A percentile compares a stretch with the other conserved stretches of the same genome.
phyloP scores from a whole-genome alignment of 371 early-diverging fungal genomes.

The Circinella umbellata region DNA sequence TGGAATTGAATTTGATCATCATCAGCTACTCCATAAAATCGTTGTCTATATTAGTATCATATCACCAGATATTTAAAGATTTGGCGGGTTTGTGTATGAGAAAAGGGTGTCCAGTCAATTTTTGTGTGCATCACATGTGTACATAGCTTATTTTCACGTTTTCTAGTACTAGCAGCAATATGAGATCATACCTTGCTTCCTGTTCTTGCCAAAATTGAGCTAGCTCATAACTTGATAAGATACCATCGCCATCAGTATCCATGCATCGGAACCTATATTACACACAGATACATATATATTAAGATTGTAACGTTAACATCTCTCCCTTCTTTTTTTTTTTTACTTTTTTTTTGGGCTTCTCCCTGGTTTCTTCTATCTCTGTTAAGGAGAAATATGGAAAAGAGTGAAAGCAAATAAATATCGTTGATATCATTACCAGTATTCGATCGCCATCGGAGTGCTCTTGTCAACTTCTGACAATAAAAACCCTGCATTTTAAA shows the following conservation, averaged over 20 bases:
- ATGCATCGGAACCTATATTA: slow-evolving; percentile 78
- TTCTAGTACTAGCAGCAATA: neutral
- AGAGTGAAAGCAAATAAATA: neutral
- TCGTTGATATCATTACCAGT: slow-evolving; percentile 63
- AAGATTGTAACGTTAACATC: neutral
- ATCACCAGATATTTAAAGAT: neutral
- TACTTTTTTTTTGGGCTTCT: neutral
- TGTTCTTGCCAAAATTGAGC: slow-evolving; percentile 87
- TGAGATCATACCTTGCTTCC: slow-evolving; percentile 34
- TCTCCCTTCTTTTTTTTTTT: neutral
- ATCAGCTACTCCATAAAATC: slow-evolving; percentile 25
- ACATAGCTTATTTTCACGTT: too few species aligned
- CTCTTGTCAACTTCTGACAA: slow-evolving; percentile 89
- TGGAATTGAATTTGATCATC: slow-evolving; percentile 46
- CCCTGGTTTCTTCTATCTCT: too few species aligned
- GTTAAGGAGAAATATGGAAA: neutral
- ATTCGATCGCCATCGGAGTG: slow-evolving; percentile 78
- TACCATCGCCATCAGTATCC: slow-evolving; percentile 91
- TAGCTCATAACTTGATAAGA: slow-evolving; percentile 84
- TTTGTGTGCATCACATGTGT: too few species aligned
- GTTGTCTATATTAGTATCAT: slow-evolving; percentile 21
- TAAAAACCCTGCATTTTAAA: slow-evolving; percentile 70
- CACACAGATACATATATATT: too few species aligned
- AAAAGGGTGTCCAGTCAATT: too few species aligned
- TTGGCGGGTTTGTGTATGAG: neutral